Base-by-base conservation (phyloP, 495 filamentous ascomycete genomes). In the Cairneyella variabilis region DNA sequence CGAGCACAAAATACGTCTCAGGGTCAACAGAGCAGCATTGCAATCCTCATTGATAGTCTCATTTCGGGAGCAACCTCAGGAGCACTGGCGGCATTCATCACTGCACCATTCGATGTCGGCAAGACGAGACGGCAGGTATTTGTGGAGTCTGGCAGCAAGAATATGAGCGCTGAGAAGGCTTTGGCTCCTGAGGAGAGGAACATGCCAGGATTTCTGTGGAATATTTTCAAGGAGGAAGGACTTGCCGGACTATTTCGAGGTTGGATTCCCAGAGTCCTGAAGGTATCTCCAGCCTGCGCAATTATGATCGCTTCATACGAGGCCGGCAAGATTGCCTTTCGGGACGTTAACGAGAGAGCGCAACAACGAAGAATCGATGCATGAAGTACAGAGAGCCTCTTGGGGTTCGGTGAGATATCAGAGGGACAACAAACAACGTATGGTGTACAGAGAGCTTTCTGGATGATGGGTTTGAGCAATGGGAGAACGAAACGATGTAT, bases 261-360 rank as follows among this genome's bases (percentile, higher is more conserved):
- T 11, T 96, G 90, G 86, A 85, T 86, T 16, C 90, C 93, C 0
- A 76, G 93, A 30, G 96, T 90, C 57, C 71, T 98, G 40, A 97
- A 97, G 62, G 91, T 97, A 5, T 91, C 93, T 10, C 93, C 93
- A 1, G 90, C 91, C 12, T 97, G 93, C 69, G 93, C 95, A n/a
- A 97, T 98, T 62, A 98, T 98, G 93, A 98, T 98, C 57, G 95
- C 89, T 51, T 95, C 83, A 51, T 98, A 97, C 61, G 93, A 98
- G 69, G 77, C 97, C 20, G 91, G 95, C 10, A 98, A 98, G 79
- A 85, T 85, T 66, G 85, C 86, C 67, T 92, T 93, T 6, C 72
- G 80, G 51, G 79, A 80, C 18, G 83, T 89, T 49, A 97, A 98
- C 61, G 85, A 92, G 63, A 74, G 79, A 40, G 66, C 72, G 18